Evolutionary conservation across 768 basidiomycete genomes (phyloP).

Genomic region (Tulasnella sp.): DNA sequence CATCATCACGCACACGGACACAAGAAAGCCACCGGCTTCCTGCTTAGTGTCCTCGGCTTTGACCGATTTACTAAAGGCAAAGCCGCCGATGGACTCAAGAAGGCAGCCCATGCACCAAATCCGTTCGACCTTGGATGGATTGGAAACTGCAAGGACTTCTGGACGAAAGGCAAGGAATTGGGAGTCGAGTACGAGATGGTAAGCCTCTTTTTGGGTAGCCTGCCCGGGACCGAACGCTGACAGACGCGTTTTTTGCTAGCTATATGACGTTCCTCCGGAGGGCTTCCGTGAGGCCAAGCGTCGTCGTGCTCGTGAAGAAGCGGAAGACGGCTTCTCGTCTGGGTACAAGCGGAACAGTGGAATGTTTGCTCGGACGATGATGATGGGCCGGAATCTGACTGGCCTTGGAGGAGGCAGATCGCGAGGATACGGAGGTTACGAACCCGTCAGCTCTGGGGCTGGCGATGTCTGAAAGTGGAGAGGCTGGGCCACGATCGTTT

Average conservation of each 20-base stretch:
- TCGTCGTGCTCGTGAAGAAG: constrained; percentile 49
- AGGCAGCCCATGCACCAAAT: constrained; percentile 69
- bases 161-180: constrained; percentile 75
- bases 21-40: constrained; percentile 49
- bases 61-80: constrained; percentile 91
- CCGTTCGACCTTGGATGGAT: constrained; percentile 82
- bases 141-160: constrained; percentile 88
- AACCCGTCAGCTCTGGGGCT: constrained; percentile 12
- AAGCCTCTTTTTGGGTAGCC: not conserved
- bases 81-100: constrained; percentile 76
- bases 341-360: constrained; percentile 5
- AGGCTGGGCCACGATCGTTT: not conserved
- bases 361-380: constrained; percentile 12
- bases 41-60: constrained; percentile 86
- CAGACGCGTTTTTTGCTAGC: constrained; percentile 7
- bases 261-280: constrained; percentile 85
- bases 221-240: not conserved
- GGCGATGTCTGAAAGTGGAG: constrained; percentile 4
- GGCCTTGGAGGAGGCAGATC: constrained; percentile 2
- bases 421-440: constrained; percentile 15
- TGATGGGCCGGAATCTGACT: constrained; percentile 15
- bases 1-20: constrained; percentile 35
- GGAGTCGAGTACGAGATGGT: constrained; percentile 79
- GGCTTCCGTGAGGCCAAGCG: constrained; percentile 71
- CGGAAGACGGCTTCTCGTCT: constrained; percentile 32